Evolutionary conservation across 345 rosid species (phyloP), one percentile per base, ranked within the genome.

Genomic region (Eucalyptus rudis): DNA sequence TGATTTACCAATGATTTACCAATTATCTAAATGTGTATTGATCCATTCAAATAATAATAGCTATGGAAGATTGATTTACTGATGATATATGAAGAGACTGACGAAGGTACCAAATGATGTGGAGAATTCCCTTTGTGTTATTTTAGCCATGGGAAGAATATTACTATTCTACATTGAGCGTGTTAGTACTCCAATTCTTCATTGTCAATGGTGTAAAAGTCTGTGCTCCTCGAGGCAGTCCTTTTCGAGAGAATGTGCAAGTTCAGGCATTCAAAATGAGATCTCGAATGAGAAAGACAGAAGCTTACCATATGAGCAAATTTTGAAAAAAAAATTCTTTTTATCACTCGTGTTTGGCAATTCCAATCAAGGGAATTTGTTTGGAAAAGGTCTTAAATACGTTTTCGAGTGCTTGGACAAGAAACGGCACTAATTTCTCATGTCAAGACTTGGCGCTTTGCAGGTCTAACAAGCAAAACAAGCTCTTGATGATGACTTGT

Each of bases 311-410:
- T 64, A 7, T 13, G 36, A 29, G 36, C 5, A 64, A 64, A 64
- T 7, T 4, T 68, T 16, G 43, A 31, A 20, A 10, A n/a, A n/a
- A 16, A 3, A 0, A 16, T 33, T 19, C 4, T 36, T n/a, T 6
- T 36, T 40, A 36, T 20, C 45, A 5, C 83, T 36, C 45, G 44
- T 36, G 11, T 36, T 40, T 3, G 25, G 14, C 3, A 2, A 20
- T 19, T 36, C 25, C 45, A 11, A 20, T 10, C 83, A 2, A 20
- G 47, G 83, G 83, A 20, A 5, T 6, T 24, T 20, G 8, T 20
- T 1, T 19, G 7, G 25, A 0, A 0, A 36, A 71, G 81, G 81
- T 71, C 81, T 71, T 71, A 5, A 33, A 19, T 2, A 33, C 25
- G 7, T 20, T 71, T 36, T 36, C 8, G 15, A 36, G 47, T 13